phyloP scores from a whole-genome alignment of 306 rosid genomes.

The Cucumis melo region DNA sequence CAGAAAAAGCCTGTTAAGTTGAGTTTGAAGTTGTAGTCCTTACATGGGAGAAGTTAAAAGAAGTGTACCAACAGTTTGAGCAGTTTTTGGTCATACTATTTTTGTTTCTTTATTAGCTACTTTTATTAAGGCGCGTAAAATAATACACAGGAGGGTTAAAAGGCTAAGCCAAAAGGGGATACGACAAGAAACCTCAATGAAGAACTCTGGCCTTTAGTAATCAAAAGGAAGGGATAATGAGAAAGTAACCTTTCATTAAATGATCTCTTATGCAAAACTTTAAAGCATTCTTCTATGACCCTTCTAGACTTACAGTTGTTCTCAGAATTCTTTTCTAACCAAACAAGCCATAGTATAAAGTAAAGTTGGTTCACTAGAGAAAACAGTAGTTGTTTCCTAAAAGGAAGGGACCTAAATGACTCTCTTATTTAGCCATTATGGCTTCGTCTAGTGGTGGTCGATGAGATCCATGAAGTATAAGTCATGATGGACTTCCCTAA shows the following conservation, averaged over 20 bases:
- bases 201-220: not conserved
- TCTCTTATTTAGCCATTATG: not conserved
- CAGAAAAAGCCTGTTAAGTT: not conserved
- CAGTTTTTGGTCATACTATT: not conserved
- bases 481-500: no score
- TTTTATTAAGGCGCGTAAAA: not conserved
- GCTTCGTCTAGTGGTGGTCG: no score
- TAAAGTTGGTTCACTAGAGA: not conserved
- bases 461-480: no score
- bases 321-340: not conserved
- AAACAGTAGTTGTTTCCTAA: not conserved
- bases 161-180: not conserved
- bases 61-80: not conserved
- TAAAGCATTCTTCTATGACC: not conserved
- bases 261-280: not conserved
- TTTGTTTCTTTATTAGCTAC: not conserved
- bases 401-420: not conserved
- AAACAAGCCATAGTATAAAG: not conserved
- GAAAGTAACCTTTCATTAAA: not conserved
- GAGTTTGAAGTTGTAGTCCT: not conserved
- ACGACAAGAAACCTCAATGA: not conserved
- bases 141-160: not conserved
- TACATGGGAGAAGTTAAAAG: not conserved
- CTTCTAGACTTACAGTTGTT: not conserved
- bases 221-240: not conserved